A percentile compares a stretch with the other conserved stretches of the same genome.
These are phyloP conservation scores for Candida argentea DNA, from an alignment of 805 yeast species.

Conservation along the genomic window DNA sequence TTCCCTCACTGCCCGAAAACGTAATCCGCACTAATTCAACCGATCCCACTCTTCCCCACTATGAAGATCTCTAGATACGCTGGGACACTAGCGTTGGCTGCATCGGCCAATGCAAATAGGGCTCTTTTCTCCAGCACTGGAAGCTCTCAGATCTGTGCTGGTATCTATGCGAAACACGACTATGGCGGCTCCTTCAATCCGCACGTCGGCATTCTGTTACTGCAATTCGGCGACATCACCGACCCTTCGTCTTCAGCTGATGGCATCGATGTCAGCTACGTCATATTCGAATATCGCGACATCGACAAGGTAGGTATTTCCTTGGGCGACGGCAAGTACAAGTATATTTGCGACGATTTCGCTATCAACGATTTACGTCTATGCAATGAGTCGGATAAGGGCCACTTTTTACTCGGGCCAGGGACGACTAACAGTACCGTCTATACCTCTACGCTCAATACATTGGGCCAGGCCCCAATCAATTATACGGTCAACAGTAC, in stretches of 20 bases:
- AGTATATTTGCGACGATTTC: conserved; percentile 66
- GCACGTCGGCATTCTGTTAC: conserved; percentile 22
- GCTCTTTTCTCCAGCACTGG: conserved; percentile 36
- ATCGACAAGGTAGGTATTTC: conserved; percentile 53
- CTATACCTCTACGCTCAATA: conserved; percentile 42
- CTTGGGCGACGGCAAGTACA: conserved; percentile 30
- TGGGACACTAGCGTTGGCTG: not conserved
- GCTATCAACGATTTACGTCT: conserved; percentile 43
- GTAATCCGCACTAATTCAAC: no score
- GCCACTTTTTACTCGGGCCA: conserved; percentile 50
- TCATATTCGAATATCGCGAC: conserved; percentile 80
- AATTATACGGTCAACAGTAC: conserved; percentile 61
- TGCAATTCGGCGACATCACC: conserved; percentile 18
- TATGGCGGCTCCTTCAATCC: conserved; percentile 79
- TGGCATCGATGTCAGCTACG: conserved; percentile 46
- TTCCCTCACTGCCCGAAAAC: no score
- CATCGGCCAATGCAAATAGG: conserved; percentile 25
- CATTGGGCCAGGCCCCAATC: conserved; percentile 50
- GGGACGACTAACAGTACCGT: conserved; percentile 44
- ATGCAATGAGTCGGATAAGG: conserved; percentile 47
- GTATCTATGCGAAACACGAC: conserved; percentile 79
- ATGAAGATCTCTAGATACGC: conserved; percentile 1
- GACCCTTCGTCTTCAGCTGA: conserved; percentile 19
- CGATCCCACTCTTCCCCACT: not conserved
- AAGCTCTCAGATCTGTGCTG: conserved; percentile 68